These are phyloP conservation scores for Spergularia marina DNA, from an alignment of 148 eudicot genomes.

Conservation along the genomic window DNA sequence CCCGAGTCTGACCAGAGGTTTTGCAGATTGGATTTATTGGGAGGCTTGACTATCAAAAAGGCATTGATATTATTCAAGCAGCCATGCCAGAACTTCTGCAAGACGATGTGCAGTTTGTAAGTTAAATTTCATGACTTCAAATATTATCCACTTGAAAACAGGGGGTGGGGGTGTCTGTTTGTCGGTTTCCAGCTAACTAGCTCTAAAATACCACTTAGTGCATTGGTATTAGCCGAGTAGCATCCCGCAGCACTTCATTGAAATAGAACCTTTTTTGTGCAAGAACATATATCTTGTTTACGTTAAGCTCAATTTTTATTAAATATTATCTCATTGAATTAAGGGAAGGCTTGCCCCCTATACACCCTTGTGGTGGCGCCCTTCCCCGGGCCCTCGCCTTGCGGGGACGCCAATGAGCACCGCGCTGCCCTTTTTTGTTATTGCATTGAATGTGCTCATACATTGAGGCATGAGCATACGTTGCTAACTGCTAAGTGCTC, in stretches of 20 bases:
- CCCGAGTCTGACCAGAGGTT: not conserved
- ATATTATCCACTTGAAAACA: not conserved
- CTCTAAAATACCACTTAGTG: too few relatives aligned
- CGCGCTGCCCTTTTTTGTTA: too few relatives aligned
- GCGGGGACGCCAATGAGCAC: too few relatives aligned
- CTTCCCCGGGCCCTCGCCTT: too few relatives aligned
- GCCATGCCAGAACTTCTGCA: slow-evolving; percentile 71
- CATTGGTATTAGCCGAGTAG: not conserved
- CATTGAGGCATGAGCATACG: too few relatives aligned
- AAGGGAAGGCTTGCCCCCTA: too few relatives aligned
- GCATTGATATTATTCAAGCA: slow-evolving; percentile 75
- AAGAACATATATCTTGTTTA: too few relatives aligned
- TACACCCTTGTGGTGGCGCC: too few relatives aligned
- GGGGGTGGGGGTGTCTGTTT: not conserved
- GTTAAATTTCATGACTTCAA: slow-evolving; percentile 26
- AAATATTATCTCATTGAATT: too few relatives aligned
- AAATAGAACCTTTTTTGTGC: not conserved
- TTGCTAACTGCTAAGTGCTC: too few relatives aligned
- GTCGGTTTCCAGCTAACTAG: not conserved
- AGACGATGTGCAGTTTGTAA: slow-evolving; percentile 91
- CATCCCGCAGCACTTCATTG: not conserved
- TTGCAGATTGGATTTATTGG: slow-evolving; percentile 91
- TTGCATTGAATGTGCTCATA: too few relatives aligned
- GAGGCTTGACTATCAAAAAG: slow-evolving; percentile 95
- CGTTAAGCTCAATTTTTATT: too few relatives aligned